Conservation (phyloP, 2,329 filamentous ascomycete genomes). For the Cordyceps javanica region DNA sequence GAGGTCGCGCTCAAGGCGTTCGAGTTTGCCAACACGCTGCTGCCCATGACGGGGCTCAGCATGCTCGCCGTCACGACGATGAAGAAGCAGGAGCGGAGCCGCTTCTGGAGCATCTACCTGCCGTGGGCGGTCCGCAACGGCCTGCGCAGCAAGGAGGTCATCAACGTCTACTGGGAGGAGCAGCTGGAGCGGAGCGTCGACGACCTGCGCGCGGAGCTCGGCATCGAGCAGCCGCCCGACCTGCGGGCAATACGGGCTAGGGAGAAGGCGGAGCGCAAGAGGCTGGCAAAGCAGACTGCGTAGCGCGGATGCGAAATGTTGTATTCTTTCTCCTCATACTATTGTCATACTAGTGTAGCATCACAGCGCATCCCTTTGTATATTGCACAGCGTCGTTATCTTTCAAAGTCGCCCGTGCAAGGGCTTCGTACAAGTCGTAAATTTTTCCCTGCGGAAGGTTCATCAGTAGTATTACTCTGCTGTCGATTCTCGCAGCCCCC, state of each 20-base stretch:
- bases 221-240: slow-evolving; percentile 85
- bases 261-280: slow-evolving; percentile 59
- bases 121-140: slow-evolving; percentile 92
- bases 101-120: slow-evolving; percentile 70
- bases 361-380: background rate
- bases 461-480: background rate
- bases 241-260: slow-evolving; percentile 68
- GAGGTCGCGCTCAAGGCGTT: slow-evolving; percentile 98
- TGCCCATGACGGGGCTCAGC: slow-evolving; percentile 92
- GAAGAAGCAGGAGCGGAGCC: slow-evolving; percentile 70
- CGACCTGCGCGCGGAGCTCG: slow-evolving; percentile 65
- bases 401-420: background rate
- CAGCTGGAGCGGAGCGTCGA: slow-evolving; percentile 77
- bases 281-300: slow-evolving; percentile 45
- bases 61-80: slow-evolving; percentile 80
- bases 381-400: background rate
- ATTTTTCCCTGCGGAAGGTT: background rate
- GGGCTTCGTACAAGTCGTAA: background rate
- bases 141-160: slow-evolving; percentile 66
- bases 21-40: slow-evolving; percentile 87
- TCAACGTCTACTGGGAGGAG: slow-evolving; percentile 98
- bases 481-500: background rate
- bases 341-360: background rate
- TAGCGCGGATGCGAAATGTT: background rate
- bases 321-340: background rate